These are phyloP conservation scores for Eragrostis tef DNA, from an alignment of 202 grass and related monocot genomes.

Conservation along the genomic window DNA sequence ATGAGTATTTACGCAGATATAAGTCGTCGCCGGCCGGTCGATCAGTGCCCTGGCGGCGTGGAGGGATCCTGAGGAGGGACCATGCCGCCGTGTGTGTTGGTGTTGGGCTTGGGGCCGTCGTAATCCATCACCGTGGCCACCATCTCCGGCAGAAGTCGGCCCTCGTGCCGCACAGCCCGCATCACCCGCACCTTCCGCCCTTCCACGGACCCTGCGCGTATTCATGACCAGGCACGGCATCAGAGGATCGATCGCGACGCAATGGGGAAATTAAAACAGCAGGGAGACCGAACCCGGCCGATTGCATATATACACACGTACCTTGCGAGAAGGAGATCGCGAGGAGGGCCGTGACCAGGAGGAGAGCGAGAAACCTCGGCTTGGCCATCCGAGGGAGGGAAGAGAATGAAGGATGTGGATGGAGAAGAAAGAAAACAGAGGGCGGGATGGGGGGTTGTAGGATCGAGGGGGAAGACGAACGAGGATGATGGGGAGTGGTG, in stretches of 20 bases:
- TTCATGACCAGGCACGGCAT: not conserved
- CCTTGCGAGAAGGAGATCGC: conserved; percentile 43
- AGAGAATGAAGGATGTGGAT: not conserved
- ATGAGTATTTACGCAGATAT: not conserved
- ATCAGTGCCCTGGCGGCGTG: conserved; percentile 53
- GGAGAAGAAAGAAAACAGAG: not conserved
- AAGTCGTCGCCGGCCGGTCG: not conserved
- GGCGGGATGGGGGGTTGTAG: not conserved
- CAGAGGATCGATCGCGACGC: not conserved
- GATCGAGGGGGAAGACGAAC: conserved; percentile 1
- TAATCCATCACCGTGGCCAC: conserved; percentile 58
- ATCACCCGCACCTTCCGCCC: conserved; percentile 56
- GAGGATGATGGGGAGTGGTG: not conserved
- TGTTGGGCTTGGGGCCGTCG: conserved; percentile 62
- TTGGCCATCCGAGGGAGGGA: conserved; percentile 33
- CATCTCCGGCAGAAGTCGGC: conserved; percentile 48
- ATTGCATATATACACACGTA: not conserved
- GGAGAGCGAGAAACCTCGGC: conserved; percentile 29
- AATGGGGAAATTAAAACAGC: not conserved
- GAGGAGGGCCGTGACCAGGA: conserved; percentile 46
- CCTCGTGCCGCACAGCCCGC: conserved; percentile 9
- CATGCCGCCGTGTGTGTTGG: conserved; percentile 63
- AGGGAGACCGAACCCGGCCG: not conserved
- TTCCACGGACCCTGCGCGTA: conserved; percentile 40
- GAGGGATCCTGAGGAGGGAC: conserved; percentile 34